A percentile compares a stretch with the other conserved stretches of the same genome.
Conservation (phyloP, 2,329 filamentous ascomycete genomes). For the Ceratocystis papillata region DNA sequence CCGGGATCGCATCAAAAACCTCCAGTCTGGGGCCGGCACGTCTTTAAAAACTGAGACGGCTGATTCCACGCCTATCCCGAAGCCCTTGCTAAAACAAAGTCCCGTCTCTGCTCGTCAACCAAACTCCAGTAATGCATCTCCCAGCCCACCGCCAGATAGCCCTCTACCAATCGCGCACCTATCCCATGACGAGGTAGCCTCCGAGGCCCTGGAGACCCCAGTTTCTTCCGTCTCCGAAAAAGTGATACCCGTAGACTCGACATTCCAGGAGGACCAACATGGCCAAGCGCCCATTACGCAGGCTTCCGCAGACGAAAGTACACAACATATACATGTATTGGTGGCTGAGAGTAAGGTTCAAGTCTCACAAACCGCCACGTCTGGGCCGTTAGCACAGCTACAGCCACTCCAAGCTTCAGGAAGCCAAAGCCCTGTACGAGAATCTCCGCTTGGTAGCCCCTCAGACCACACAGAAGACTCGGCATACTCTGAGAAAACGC, state of each 20-base stretch:
- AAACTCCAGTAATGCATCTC: neutral
- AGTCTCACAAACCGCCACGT: neutral
- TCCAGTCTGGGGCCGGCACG: neutral
- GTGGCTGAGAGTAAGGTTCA: neutral
- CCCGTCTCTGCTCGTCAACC: neutral
- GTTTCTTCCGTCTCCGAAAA: neutral
- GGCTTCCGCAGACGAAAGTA: neutral
- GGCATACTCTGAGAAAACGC: neutral
- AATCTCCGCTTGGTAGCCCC: neutral
- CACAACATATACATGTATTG: neutral
- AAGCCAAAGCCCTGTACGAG: neutral
- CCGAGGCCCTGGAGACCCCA: neutral
- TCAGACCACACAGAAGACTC: neutral
- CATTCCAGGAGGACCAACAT: neutral
- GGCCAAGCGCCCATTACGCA: neutral
- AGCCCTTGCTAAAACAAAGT: neutral
- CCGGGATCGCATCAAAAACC: constrained; percentile 6
- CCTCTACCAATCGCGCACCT: neutral
- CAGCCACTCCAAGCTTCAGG: neutral
- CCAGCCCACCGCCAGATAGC: neutral
- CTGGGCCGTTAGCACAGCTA: neutral
- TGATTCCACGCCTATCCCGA: neutral
- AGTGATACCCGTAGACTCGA: neutral
- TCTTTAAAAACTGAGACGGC: neutral
- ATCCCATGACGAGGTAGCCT: neutral